Conservation (phyloP, 352 stramenopile species). For the Phytophthora hybrid region DNA sequence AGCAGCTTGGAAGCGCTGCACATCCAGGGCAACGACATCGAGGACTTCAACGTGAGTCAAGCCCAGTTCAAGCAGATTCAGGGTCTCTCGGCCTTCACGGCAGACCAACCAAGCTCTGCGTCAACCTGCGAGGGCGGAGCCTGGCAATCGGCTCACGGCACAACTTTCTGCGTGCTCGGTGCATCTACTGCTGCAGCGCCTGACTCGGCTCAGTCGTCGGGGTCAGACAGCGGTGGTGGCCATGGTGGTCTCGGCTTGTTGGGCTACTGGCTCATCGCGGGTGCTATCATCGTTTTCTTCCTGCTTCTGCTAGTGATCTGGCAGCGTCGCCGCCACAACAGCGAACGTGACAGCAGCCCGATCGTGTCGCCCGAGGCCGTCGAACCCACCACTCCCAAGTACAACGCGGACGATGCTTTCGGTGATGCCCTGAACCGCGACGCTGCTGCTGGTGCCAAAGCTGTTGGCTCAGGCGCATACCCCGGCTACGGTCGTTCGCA, state of each 20-base stretch:
- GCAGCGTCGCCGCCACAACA: slow-evolving; percentile 39
- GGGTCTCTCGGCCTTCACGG: slow-evolving; percentile 39
- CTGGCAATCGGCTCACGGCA: slow-evolving; percentile 44
- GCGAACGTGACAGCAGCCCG: slow-evolving; percentile 30
- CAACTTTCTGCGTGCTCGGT: slow-evolving; percentile 49
- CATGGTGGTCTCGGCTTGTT: slow-evolving; percentile 25
- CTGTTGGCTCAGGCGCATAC: slow-evolving; percentile 8
- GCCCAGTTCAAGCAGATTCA: slow-evolving; percentile 40
- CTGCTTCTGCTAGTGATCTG: slow-evolving; percentile 43
- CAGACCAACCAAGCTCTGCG: slow-evolving; percentile 28
- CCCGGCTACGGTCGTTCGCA: slow-evolving; percentile 30
- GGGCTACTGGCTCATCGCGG: slow-evolving; percentile 45
- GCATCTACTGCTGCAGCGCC: slow-evolving; percentile 33
- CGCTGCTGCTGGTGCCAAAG: neutral
- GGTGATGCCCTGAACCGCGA: slow-evolving; percentile 27
- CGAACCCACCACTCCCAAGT: slow-evolving; percentile 36
- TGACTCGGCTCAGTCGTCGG: slow-evolving; percentile 30
- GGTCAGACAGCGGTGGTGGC: slow-evolving; percentile 20
- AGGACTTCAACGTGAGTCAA: slow-evolving; percentile 49
- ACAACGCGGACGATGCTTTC: slow-evolving; percentile 30
- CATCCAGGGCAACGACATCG: slow-evolving; percentile 46
- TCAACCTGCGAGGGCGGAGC: slow-evolving; percentile 39
- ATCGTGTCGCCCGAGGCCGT: slow-evolving; percentile 34
- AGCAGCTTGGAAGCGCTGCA: slow-evolving; percentile 41
- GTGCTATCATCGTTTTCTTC: slow-evolving; percentile 44